Evolutionary conservation across 2,329 filamentous ascomycete species (phyloP).

Genomic region (Septoria petroselini): DNA sequence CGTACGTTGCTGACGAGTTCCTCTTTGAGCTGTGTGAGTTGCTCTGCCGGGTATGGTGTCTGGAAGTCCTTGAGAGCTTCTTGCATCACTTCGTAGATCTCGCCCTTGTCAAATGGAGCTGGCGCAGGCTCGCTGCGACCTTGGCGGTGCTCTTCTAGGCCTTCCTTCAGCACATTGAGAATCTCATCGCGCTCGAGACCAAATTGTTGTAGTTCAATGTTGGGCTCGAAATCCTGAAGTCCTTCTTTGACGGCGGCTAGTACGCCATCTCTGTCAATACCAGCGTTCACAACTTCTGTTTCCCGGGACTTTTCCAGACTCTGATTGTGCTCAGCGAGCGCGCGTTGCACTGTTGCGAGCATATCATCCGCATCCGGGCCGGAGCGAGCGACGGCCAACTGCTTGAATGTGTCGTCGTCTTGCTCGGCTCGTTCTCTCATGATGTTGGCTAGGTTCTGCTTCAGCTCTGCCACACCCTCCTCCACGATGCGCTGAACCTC

Average conservation of each 20-base stretch:
- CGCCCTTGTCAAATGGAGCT: constrained; percentile 68
- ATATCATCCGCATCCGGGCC: constrained; percentile 66
- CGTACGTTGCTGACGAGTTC: constrained; percentile 81
- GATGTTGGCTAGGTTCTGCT: constrained; percentile 76
- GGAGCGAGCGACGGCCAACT: constrained; percentile 43
- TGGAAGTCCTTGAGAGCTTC: constrained; percentile 79
- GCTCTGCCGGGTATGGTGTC: constrained; percentile 63
- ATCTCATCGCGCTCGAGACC: constrained; percentile 89
- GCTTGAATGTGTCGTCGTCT: constrained; percentile 36
- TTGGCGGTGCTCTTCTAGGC: constrained; percentile 70
- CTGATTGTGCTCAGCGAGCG: constrained; percentile 63
- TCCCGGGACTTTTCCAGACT: constrained; percentile 29
- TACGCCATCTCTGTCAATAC: constrained; percentile 66
- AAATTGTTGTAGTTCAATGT: constrained; percentile 85
- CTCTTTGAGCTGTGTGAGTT: constrained; percentile 66
- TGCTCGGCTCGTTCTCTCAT: constrained; percentile 68
- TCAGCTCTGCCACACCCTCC: constrained; percentile 75
- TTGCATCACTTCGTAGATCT: constrained; percentile 81
- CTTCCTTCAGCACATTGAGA: constrained; percentile 79
- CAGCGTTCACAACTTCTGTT: constrained; percentile 23
- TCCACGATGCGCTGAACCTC: constrained; percentile 77
- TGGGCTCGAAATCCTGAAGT: constrained; percentile 91
- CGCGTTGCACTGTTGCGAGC: constrained; percentile 77
- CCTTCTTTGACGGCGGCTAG: constrained; percentile 83
- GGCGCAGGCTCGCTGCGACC: constrained; percentile 48